Conservation (phyloP, 169 alveolate species). For the Toxoplasma gondii region DNA sequence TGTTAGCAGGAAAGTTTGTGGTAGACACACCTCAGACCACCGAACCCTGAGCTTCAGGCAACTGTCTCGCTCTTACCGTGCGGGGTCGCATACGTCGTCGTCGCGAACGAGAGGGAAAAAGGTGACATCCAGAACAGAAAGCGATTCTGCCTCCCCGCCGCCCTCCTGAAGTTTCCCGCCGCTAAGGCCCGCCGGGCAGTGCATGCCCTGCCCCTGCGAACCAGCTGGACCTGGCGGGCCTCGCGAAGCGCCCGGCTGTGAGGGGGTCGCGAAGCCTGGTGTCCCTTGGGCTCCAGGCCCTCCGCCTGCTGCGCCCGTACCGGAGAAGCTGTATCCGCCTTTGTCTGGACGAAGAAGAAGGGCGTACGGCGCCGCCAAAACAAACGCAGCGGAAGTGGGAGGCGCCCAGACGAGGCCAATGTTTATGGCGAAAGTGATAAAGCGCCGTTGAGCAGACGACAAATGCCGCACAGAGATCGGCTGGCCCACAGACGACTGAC, state of each 20-base stretch:
- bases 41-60: too few species aligned
- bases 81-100: not conserved
- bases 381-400: not conserved
- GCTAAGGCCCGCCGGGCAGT: not conserved
- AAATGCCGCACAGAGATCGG: constrained; percentile 71
- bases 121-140: constrained; percentile 1
- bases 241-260: not conserved
- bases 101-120: constrained; percentile 1
- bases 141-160: not conserved
- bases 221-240: not conserved
- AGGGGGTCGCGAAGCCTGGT: not conserved
- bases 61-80: not conserved
- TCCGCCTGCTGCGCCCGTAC: not conserved
- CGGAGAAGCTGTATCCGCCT: not conserved
- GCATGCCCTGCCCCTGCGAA: not conserved
- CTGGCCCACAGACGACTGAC: constrained; percentile 81
- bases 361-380: constrained; percentile 33
- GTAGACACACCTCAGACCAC: too few species aligned
- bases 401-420: constrained; percentile 77
- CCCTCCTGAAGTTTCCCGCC: constrained; percentile 10
- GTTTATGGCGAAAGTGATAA: constrained; percentile 77
- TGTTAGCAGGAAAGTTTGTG: too few species aligned
- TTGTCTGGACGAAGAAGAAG: constrained; percentile 25
- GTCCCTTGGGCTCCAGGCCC: constrained; percentile 4
- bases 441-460: constrained; percentile 80